Conservation (phyloP, 192 early-diverging fungal genomes). For the Backusella australiensis region DNA sequence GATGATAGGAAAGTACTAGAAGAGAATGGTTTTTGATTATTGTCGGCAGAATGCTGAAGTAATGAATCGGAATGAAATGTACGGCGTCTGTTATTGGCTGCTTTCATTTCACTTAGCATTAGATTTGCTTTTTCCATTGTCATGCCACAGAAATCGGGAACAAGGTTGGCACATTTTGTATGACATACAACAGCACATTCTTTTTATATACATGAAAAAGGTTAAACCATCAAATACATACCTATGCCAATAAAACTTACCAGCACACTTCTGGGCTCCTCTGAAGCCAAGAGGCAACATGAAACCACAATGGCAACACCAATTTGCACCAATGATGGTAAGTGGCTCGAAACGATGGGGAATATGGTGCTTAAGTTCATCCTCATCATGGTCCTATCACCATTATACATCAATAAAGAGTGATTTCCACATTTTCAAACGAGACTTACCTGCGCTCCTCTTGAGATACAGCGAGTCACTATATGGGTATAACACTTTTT, state of each 20-base stretch:
- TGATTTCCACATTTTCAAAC: not conserved
- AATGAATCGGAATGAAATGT: conserved; percentile 9
- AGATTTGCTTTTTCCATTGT: conserved; percentile 81
- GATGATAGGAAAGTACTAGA: not conserved
- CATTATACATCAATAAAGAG: not conserved
- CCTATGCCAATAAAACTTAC: conserved; percentile 25
- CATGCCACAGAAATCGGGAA: conserved; percentile 94
- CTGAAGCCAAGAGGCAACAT: conserved; percentile 86
- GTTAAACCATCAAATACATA: not conserved
- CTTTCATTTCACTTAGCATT: conserved; percentile 82
- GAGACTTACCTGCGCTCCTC: not conserved
- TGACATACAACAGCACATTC: conserved; percentile 88
- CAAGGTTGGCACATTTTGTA: conserved; percentile 73
- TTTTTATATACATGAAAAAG: conserved; percentile 11
- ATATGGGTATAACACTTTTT: conserved; percentile 83
- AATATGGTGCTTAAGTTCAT: conserved; percentile 85
- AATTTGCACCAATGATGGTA: conserved; percentile 82
- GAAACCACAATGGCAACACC: conserved; percentile 98
- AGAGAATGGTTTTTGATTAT: conserved; percentile 4
- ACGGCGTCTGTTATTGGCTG: conserved; percentile 35
- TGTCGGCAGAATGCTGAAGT: not conserved
- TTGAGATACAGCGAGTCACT: conserved; percentile 83
- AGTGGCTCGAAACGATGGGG: conserved; percentile 92
- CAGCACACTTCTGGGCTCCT: conserved; percentile 50
- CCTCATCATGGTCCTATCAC: conserved; percentile 55